Base-by-base conservation (phyloP, 257 asterid genomes). In the Anisodus acutangulus region DNA sequence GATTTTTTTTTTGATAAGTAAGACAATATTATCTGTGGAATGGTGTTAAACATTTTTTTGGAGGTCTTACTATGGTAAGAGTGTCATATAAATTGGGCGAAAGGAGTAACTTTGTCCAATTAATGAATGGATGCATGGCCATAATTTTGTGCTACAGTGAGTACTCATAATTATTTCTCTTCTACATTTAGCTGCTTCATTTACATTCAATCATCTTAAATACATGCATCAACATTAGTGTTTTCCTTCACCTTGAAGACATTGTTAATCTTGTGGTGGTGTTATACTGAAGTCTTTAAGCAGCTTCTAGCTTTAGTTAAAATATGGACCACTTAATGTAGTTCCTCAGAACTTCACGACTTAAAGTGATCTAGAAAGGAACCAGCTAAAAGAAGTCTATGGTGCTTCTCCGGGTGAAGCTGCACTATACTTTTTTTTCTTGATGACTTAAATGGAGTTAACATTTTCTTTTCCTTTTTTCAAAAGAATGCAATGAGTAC, bases 1-100 rank as follows among this genome's bases (percentile, higher is more conserved):
- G 35, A 22, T 22, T 22, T 31, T 31, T 31, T 2, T 3, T 67
- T 67, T 22, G 76, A 35, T 67, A 13, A 67, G 45, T 67, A 13
- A 67, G 45, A 67, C 76, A 15, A 67, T 67, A 67, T 68, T 68
- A 68, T 67, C 49, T 35, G 49, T 67, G 49, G 74, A 67, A 67
- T 13, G 74, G 16, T 67, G 74, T 13, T 35, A 35, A 35, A 31
- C 19, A 35, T 67, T 67, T 67, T 67, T 13, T 67, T 6, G 76
- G 76, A 67, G 76, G 22, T 37, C 76, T 47, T 37, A 16, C 35
- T 13, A 37, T 67, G 49, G 19, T 4, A 35, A 66, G 47, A 11
- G 1, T 35, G 74, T 67, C 74, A 13, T 5, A 31, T 67, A 13
- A 67, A 67, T 67, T 35, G 74, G 47, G 74, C 11, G 19, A 67